These are phyloP conservation scores for Fomitopsis palustris DNA, from an alignment of 1,284 basidiomycete genomes.

Conservation along the genomic window DNA sequence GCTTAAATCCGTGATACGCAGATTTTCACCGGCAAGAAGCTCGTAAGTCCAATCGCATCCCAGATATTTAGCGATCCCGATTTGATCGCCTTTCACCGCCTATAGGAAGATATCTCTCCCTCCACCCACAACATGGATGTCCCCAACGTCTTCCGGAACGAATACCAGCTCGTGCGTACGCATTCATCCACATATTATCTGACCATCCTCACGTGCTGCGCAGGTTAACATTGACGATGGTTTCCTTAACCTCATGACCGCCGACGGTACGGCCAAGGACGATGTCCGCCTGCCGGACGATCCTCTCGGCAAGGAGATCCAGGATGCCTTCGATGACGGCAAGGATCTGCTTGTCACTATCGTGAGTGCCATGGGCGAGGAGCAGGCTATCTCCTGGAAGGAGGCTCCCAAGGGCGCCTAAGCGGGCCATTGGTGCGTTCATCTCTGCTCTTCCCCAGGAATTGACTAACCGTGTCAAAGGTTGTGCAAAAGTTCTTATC, in stretches of 20 bases:
- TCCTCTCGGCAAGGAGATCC: constrained; percentile 79
- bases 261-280: constrained; percentile 86
- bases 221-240: constrained; percentile 86
- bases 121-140: constrained; percentile 99
- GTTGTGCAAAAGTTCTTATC: constrained; percentile 4
- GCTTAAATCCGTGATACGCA: constrained; percentile 28
- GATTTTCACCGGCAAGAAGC: constrained; percentile 97
- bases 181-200: background rate
- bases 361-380: constrained; percentile 89
- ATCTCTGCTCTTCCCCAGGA: background rate
- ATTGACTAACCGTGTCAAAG: background rate
- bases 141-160: constrained; percentile 88
- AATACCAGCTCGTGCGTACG: constrained; percentile 83
- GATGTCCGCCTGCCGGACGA: constrained; percentile 93
- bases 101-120: constrained; percentile 95
- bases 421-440: constrained; percentile 1
- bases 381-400: constrained; percentile 87
- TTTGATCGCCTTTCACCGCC: constrained; percentile 5
- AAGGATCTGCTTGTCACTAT: constrained; percentile 91
- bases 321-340: constrained; percentile 76
- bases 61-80: constrained; percentile 6
- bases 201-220: background rate
- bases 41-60: constrained; percentile 42
- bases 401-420: constrained; percentile 69
- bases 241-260: constrained; percentile 93